Evolutionary conservation across 129 eudicot genomes (phyloP).

Genomic region (Gnaphalium uliginosum): DNA sequence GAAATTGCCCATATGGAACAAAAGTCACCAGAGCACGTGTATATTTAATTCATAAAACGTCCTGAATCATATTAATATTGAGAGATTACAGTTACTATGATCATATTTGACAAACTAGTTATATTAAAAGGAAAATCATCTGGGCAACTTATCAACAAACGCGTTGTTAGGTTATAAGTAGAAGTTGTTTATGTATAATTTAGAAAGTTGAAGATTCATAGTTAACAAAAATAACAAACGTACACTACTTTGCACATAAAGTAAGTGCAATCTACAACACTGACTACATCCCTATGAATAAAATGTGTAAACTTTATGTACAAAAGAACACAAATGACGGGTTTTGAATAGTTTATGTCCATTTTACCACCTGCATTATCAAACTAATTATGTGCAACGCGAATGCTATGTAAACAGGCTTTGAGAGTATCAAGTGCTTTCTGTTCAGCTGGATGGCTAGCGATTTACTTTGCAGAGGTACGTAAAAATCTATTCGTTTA

Average conservation of each 20-base stretch:
- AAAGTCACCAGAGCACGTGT: not conserved
- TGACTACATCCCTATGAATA: no score
- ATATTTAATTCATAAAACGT: not conserved
- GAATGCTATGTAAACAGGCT: conserved; percentile 54
- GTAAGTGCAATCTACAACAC: no score
- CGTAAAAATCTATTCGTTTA: not conserved
- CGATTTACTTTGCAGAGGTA: conserved; percentile 86
- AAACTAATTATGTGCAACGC: not conserved
- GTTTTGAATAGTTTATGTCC: no score
- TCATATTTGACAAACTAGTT: not conserved
- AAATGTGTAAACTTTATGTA: not conserved
- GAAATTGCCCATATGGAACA: not conserved
- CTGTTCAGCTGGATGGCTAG: conserved; percentile 84
- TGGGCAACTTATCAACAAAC: no score
- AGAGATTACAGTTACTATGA: not conserved
- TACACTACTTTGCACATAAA: no score
- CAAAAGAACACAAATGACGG: not conserved
- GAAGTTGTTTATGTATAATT: no score
- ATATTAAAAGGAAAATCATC: no score
- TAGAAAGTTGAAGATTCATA: no score
- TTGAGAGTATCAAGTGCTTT: conserved; percentile 66
- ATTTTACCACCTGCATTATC: not conserved
- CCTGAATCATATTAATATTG: no score
- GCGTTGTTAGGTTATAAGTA: no score
- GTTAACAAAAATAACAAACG: no score